Evolutionary conservation across 305 asterid genomes (phyloP), one percentile per base, ranked within the genome.

Genomic region (Fraxinus sp.): DNA sequence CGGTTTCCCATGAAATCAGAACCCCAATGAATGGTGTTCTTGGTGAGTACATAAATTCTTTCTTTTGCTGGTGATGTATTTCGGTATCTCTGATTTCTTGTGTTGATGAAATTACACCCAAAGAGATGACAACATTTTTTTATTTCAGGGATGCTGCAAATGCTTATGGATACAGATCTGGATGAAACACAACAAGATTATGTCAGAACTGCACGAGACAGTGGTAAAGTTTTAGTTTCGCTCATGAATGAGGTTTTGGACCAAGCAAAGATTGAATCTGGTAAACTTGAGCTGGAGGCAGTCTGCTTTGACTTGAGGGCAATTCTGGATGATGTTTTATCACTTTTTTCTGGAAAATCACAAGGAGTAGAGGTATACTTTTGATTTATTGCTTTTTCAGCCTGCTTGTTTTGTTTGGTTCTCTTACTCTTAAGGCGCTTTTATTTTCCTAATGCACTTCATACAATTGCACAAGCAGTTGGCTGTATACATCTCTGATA

Each of bases 11-110:
- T 85, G 98, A 93, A 87, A 95, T 95, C 94, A 90, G 98, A 88
- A 95, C 98, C 85, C 98, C 98, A 18, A 95, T 95, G 98, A 95
- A 92, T 32, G 98, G 98, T 68, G 98, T 95, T 86, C 93, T 95
- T 80, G 98, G 98, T 95, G 77, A 78, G 98, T 86, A 79, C 83
- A 18, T 62, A 71, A 81, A 16, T 79, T 78, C 18, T 33, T 80
- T 74, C 59, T 83, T 84, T 77, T 72, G 74, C 74, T 11, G 73
- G 44, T 49, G 28, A 77, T 13, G 82, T 20, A 7, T 70, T 76
- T 72, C 16, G 4, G 35, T 76, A 71, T 84, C 37, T 28, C 24
- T 78, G n/a, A 41, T 80, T 9, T n/a, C 2, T 32, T 46, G n/a
- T 35, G 72, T 77, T 33, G 46, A 72, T 24, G 57, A 66, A 80